Percentiles rank a stretch among this genome's conserved stretches.
Evolutionary conservation across 2,329 filamentous ascomycete genomes (phyloP).

Genomic region (Sarocladium strictum): DNA sequence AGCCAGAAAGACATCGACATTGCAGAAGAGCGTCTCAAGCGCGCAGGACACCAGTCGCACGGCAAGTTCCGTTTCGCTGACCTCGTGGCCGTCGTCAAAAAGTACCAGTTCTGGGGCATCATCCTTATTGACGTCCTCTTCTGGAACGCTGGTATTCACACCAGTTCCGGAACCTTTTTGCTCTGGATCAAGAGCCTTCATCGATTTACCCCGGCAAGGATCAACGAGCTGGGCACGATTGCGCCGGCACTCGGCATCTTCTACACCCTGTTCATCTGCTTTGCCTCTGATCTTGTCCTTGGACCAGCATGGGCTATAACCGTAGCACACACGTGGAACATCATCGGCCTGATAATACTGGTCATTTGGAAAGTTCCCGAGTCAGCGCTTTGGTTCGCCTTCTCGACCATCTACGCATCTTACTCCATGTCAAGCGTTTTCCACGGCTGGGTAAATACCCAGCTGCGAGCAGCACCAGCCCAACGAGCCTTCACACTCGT

Average conservation of each 20-base stretch:
- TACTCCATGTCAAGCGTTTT: slow-evolving; percentile 48
- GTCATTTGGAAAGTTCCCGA: slow-evolving; percentile 52
- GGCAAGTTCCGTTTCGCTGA: slow-evolving; percentile 27
- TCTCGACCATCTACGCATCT: slow-evolving; percentile 42
- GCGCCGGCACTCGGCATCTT: slow-evolving; percentile 51
- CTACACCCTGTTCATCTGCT: slow-evolving; percentile 47
- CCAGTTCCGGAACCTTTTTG: slow-evolving; percentile 42
- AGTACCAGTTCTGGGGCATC: slow-evolving; percentile 44
- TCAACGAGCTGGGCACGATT: slow-evolving; percentile 48
- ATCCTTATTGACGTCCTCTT: slow-evolving; percentile 48
- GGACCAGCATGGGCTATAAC: slow-evolving; percentile 52
- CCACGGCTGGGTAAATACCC: slow-evolving; percentile 50
- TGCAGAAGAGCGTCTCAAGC: slow-evolving; percentile 37
- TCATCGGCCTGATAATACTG: slow-evolving; percentile 46
- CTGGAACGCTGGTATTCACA: slow-evolving; percentile 47
- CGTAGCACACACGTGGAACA: slow-evolving; percentile 42
- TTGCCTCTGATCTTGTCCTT: slow-evolving; percentile 46
- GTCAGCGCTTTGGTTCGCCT: slow-evolving; percentile 17
- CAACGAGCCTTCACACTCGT: slow-evolving; percentile 45
- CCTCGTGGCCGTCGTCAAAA: slow-evolving; percentile 28
- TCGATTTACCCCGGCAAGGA: slow-evolving; percentile 35
- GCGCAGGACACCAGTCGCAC: slow-evolving; percentile 32
- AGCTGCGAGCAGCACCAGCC: slow-evolving; percentile 36
- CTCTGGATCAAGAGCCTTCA: slow-evolving; percentile 53
- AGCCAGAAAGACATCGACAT: slow-evolving; percentile 39